A percentile compares a stretch with the other conserved stretches of the same genome.
These are phyloP conservation scores for Solanum clarkiae DNA, from an alignment of 257 asterid species.

Conservation along the genomic window DNA sequence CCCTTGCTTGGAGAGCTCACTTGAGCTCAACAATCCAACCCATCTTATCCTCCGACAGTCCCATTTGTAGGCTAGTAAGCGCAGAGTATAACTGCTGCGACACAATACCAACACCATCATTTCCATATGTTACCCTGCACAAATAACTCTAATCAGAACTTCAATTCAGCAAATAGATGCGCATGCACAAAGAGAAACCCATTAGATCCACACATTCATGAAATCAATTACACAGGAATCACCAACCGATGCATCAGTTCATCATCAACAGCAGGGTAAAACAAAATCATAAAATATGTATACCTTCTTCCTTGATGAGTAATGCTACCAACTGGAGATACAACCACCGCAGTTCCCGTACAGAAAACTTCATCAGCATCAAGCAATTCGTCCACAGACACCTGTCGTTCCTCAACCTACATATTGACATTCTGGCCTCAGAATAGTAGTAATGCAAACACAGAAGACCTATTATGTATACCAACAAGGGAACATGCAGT, in stretches of 20 bases:
- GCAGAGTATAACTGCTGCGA: conserved; percentile 74
- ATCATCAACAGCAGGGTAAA: background rate
- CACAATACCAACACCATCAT: conserved; percentile 62
- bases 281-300: background rate
- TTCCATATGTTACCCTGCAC: conserved; percentile 64
- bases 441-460: background rate
- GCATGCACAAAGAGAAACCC: background rate
- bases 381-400: conserved; percentile 80
- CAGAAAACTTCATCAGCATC: conserved; percentile 98
- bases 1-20: conserved; percentile 11
- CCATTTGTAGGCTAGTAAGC: conserved; percentile 86
- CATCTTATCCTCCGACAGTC: conserved; percentile 72
- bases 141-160: background rate
- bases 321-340: conserved; percentile 93
- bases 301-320: conserved; percentile 69
- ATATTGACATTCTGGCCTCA: background rate
- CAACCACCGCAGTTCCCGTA: conserved; percentile 94
- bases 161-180: background rate
- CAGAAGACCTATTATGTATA: background rate
- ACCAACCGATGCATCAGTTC: background rate
- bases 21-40: conserved; percentile 67
- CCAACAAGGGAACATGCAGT: background rate
- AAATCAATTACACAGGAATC: background rate
- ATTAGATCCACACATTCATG: background rate
- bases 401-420: conserved; percentile 77